Evolutionary conservation across 2,329 filamentous ascomycete species (phyloP), one percentile per base, ranked within the genome.

Genomic region (Eurotiales sp.): DNA sequence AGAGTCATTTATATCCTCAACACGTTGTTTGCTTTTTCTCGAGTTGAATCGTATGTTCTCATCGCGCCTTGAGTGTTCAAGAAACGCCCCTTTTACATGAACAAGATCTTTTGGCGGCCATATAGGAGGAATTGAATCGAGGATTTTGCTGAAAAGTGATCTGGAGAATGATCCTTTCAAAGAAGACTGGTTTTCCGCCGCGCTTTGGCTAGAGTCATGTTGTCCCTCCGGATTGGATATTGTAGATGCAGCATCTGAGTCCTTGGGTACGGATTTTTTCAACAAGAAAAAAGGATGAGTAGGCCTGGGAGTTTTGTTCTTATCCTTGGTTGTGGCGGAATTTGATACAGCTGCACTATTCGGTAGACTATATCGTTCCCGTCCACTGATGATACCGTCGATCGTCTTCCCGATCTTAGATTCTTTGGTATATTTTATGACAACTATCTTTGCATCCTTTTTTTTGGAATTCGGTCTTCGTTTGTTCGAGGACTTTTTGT

Each of bases 201-300:
- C 19, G 39, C 12, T 21, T 25, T 49, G 19, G n/a, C 14, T 11
- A 22, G 17, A 14, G 5, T 39, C 34, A 25, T 40, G 45, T 34
- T 40, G 30, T 8, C n/a, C 19, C 3, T 32, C 17, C 21, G 25
- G 8, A 11, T 30, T n/a, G 14, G 36, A 30, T 14, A 5, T 14
- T 14, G 46, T 25, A 17, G 32, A 8, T 32, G 17, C 4, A 14
- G 19, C 5, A 5, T 15, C 14, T 40, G 40, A 30, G n/a, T 12
- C 39, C 45, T 49, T 47, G n/a, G 8, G 10, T 8, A 68, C 65
- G 6, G 73, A 19, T 58, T 84, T 87, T 5, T 79, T 81, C 14
- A 77, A 63, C 61, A 77, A 63, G 62, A 90, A 90, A 62, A 90
- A 88, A 0, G 87, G 86, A 67, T 90, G 84, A 0, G 81, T 79